Conservation (phyloP, 768 basidiomycete species). For the Favolaschia claudopus region DNA sequence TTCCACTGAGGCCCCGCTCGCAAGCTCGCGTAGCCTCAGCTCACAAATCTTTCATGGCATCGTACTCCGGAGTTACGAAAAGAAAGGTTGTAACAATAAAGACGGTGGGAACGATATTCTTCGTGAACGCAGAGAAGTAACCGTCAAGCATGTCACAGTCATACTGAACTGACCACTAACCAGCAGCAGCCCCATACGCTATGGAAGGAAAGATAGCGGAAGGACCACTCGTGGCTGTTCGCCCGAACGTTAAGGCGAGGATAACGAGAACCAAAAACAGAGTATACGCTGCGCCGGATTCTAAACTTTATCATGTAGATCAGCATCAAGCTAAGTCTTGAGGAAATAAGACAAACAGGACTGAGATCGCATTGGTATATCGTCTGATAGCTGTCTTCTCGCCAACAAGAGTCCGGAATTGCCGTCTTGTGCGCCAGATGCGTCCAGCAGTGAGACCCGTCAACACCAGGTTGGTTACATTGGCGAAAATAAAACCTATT, state of each 20-base stretch:
- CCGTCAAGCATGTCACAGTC: too few relatives aligned
- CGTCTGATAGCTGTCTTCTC: background rate
- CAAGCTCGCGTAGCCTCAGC: too few relatives aligned
- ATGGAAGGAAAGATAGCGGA: background rate
- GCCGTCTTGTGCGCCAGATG: conserved; percentile 6
- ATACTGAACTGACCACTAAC: conserved; percentile 1
- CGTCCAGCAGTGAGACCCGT: background rate
- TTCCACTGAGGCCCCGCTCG: too few relatives aligned
- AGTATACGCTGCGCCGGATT: conserved; percentile 9
- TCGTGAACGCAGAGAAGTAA: background rate
- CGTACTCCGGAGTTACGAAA: background rate
- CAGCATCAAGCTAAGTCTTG: too few relatives aligned
- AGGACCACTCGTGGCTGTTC: background rate
- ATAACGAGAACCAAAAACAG: background rate
- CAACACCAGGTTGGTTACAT: background rate
- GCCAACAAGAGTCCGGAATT: background rate
- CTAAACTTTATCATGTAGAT: too few relatives aligned
- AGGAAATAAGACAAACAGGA: conserved; percentile 13
- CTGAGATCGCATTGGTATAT: conserved; percentile 4
- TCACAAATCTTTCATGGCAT: too few relatives aligned
- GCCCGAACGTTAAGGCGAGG: background rate
- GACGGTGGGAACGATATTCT: conserved; percentile 9
- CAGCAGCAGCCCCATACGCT: background rate
- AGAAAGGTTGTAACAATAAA: conserved; percentile 5
- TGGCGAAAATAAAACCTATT: background rate